Evolutionary conservation across 805 yeast genomes (phyloP), one percentile per base, ranked within the genome.

Genomic region (Saccharomycopsis babjevae): DNA sequence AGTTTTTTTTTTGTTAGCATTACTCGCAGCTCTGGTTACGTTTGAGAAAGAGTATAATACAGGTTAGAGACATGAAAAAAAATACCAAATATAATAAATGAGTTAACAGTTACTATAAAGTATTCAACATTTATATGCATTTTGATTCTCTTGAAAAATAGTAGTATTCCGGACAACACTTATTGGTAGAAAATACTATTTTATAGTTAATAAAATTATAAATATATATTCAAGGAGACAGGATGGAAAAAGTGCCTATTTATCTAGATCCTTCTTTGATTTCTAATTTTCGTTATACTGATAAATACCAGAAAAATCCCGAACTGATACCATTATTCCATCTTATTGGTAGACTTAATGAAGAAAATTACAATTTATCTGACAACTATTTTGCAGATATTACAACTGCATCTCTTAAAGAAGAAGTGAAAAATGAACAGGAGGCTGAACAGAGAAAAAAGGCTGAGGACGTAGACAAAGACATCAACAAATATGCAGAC

Each of bases 191-290:
- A 34, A 7, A 40, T 16, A n/a, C 16, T 40, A 40, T 18, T n/a
- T 40, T n/a, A n/a, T 5, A n/a, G 46, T 2, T 10, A 40, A 10
- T 6, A 3, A 20, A 16, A n/a, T n/a, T 8, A 8, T 16, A 3
- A 38, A 38, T 5, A 40, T 18, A 40, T 40, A n/a, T 40, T 18
- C 2, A 22, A 54, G 38, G 11, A 40, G 38, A 43, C 6, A 56
- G 39, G 50, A 39, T 57, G 39, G 59, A 58, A 13, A 36, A 50
- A 22, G 52, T 62, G 5, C 61, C 61, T 7, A 59, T 63, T 7
- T 50, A 57, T 18, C 59, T 63, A 8, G 65, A 63, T 50, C 64
- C 65, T 13, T 40, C 58, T 5, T 56, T 63, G 36, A 57, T 63
- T 16, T 59, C 65, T 4, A 15, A 38, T n/a, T 54, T 50, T 15